Conservation (phyloP, 495 filamentous ascomycete species). For the Penicillium roqueforti region DNA sequence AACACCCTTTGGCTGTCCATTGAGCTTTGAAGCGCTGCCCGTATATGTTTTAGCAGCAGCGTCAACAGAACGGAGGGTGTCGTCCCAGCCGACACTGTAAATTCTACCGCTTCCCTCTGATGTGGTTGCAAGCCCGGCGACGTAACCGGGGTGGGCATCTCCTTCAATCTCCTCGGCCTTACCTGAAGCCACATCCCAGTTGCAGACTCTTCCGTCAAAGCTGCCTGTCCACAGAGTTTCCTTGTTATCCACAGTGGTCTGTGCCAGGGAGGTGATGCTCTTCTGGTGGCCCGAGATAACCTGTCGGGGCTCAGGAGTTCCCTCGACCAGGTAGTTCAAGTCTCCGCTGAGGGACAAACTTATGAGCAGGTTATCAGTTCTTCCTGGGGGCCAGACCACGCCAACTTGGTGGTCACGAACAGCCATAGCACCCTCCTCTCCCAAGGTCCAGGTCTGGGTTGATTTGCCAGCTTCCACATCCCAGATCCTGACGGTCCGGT, state of each 20-base stretch:
- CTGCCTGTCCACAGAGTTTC: conserved; percentile 80
- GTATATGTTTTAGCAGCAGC: conserved; percentile 54
- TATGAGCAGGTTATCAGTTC: conserved; percentile 81
- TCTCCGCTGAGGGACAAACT: conserved; percentile 84
- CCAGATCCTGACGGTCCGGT: conserved; percentile 71
- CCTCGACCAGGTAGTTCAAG: conserved; percentile 79
- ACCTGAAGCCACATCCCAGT: conserved; percentile 72
- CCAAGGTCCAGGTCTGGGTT: conserved; percentile 78
- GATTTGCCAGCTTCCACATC: conserved; percentile 76
- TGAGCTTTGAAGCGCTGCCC: conserved; percentile 47
- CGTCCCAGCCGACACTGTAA: conserved; percentile 92
- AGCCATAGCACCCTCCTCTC: conserved; percentile 70
- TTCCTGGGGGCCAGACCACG: conserved; percentile 82
- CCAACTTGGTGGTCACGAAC: conserved; percentile 88
- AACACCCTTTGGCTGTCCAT: conserved; percentile 60
- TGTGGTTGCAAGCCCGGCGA: conserved; percentile 67
- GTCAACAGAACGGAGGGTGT: conserved; percentile 79
- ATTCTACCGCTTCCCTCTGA: conserved; percentile 52
- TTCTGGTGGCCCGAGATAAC: conserved; percentile 92
- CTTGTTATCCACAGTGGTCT: conserved; percentile 38
- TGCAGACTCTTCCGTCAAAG: conserved; percentile 80
- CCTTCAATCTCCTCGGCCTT: conserved; percentile 66
- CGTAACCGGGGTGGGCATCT: conserved; percentile 73
- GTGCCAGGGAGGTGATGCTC: conserved; percentile 72
- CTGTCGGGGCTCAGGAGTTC: conserved; percentile 59